Evolutionary conservation across 2,329 filamentous ascomycete species (phyloP).

Genomic region (Macrophomina tecta): DNA sequence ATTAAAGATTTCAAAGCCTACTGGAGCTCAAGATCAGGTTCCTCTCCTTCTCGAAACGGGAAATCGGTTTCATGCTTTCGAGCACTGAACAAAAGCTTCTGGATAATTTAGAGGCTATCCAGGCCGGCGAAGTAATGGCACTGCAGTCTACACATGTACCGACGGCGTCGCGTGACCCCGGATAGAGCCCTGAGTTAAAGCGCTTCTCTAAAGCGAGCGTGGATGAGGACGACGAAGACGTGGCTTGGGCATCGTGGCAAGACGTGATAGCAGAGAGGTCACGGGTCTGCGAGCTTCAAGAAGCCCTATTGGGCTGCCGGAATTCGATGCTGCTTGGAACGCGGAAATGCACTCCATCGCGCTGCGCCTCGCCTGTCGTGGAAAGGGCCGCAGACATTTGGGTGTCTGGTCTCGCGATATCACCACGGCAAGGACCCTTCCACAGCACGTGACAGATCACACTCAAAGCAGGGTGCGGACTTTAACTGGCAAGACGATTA

Average conservation of each 20-base stretch:
- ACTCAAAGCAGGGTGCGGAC: too few species aligned
- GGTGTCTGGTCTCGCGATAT: conserved; percentile 17
- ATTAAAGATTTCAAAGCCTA: too few species aligned
- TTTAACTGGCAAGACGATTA: conserved; percentile 16
- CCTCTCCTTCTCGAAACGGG: too few species aligned
- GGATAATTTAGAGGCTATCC: background rate
- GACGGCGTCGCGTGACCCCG: background rate
- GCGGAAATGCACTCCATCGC: conserved; percentile 22
- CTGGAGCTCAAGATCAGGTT: too few species aligned
- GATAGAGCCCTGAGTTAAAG: background rate
- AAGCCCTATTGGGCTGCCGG: background rate
- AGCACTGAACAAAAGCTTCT: background rate
- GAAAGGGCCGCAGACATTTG: background rate
- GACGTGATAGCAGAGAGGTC: background rate
- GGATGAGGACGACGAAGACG: background rate
- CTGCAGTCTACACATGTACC: background rate
- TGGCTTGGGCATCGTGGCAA: background rate
- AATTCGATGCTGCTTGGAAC: conserved; percentile 26
- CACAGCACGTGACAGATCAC: background rate
- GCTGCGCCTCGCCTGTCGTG: conserved; percentile 11
- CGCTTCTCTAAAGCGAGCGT: background rate
- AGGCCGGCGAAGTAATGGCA: background rate
- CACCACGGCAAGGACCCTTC: background rate
- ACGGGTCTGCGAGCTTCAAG: background rate
- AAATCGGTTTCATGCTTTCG: background rate